Base-by-base conservation (phyloP, 495 filamentous ascomycete species). In the Podospora appendiculata region DNA sequence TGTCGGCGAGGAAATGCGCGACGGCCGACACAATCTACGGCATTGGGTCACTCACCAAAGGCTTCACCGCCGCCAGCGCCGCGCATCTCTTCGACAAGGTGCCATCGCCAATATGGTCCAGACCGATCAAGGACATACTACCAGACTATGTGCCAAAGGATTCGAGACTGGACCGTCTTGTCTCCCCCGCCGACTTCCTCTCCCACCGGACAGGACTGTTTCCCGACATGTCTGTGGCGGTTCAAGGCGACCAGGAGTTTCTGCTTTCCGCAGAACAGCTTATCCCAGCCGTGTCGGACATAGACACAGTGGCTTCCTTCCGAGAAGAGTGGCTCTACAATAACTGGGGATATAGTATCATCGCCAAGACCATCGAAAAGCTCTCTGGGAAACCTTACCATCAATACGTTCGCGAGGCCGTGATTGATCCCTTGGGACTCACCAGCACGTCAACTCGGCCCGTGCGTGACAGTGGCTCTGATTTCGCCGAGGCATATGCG, bases 291-390 rank as follows among this genome's bases (percentile, higher is more conserved):
- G 40, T 54, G 32, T 41, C 47, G n/a, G 45, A 49, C 32, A 40
- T 54, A 1, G 38, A 17, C 12, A 34, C 47, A 17, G 33, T 49
- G 14, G 32, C 34, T 13, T 39, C 45, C 32, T 46, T 57, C 39
- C 50, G 55, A n/a, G 19, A 5, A 3, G 42, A 60, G 17, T 68
- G 46, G 39, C 38, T 38, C 32, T 67, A 68, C 55, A 64, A 61
- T 42, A 61, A 60, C 45, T 54, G 51, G 36, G 47, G 51, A 38
- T 66, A 65, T 19, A 55, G 51, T 35, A 32, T 67, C 19, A 57
- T 57, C 0, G 64, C 57, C 35, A 19, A 47, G 4, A 48, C 67
- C 8, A 55, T 64, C 16, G 59, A 65, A 41, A 54, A 53, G 18
- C 11, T 58, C 10, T 51, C 57, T 6, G 53, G 53, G 6, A 32